A percentile compares a stretch with the other conserved stretches of the same genome.
Conservation (phyloP, 2,329 filamentous ascomycete genomes). For the Neofusicoccum sp. region DNA sequence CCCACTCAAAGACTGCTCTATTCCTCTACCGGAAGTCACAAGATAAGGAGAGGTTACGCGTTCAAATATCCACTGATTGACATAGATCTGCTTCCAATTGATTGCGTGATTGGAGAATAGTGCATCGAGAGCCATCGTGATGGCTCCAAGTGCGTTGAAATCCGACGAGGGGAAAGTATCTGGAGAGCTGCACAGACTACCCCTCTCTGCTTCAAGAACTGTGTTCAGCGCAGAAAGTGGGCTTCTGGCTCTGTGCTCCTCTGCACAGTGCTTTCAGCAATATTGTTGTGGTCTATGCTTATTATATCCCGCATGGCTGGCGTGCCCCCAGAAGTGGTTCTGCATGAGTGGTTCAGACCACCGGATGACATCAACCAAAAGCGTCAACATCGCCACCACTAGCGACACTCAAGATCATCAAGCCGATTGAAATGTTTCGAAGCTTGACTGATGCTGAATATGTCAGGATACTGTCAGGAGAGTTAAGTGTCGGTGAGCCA, state of each 20-base stretch:
- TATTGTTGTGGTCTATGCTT: constrained; percentile 6
- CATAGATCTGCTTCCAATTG: neutral
- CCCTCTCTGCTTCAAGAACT: neutral
- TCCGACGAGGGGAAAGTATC: neutral
- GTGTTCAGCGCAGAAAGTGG: neutral
- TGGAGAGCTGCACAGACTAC: constrained; percentile 11
- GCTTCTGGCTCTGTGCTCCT: neutral
- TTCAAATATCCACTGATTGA: neutral
- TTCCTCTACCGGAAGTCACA: neutral
- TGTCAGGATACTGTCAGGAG: neutral
- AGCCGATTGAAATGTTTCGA: neutral
- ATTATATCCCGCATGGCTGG: neutral
- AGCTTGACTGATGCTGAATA: neutral
- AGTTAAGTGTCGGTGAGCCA: constrained; percentile 11
- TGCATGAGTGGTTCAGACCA: neutral
- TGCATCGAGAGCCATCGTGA: neutral
- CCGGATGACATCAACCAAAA: neutral
- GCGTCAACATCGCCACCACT: neutral
- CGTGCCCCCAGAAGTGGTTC: neutral
- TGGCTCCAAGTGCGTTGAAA: neutral
- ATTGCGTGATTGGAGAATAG: constrained; percentile 1
- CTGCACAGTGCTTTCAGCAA: neutral
- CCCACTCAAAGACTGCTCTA: no score
- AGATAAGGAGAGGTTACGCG: neutral
- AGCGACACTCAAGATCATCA: neutral